Conservation (phyloP, 257 asterid genomes). For the Solanum peruvianum region DNA sequence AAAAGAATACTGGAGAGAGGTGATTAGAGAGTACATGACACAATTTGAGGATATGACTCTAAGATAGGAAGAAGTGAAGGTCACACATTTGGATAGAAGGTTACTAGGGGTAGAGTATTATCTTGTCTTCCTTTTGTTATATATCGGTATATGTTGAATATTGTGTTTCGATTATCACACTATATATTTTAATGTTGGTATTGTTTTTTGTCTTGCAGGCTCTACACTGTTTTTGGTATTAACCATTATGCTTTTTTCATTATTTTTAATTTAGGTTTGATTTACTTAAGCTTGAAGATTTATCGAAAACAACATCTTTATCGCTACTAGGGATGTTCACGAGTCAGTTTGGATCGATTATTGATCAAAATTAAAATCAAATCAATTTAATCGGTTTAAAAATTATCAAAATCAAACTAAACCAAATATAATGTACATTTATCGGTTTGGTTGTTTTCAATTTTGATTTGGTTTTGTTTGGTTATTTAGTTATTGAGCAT, state of each 20-base stretch:
- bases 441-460: too few relatives aligned
- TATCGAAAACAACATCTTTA: too few relatives aligned
- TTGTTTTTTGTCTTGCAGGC: background rate
- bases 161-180: background rate
- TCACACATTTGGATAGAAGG: background rate
- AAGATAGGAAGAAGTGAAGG: background rate
- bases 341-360: too few relatives aligned
- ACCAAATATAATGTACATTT: too few relatives aligned
- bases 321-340: background rate
- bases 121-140: background rate
- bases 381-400: too few relatives aligned
- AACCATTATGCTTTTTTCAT: background rate
- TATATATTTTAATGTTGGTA: too few relatives aligned
- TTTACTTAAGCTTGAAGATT: background rate
- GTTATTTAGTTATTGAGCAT: too few relatives aligned
- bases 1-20: background rate
- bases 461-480: too few relatives aligned
- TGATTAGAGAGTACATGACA: background rate
- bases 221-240: background rate
- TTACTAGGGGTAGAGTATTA: background rate
- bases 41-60: background rate
- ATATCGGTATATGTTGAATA: background rate
- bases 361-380: too few relatives aligned
- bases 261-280: too few relatives aligned
- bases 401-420: too few relatives aligned